Evolutionary conservation across 805 yeast species (phyloP), one percentile per base, ranked within the genome.

Genomic region (Deakozyma indianensis): DNA sequence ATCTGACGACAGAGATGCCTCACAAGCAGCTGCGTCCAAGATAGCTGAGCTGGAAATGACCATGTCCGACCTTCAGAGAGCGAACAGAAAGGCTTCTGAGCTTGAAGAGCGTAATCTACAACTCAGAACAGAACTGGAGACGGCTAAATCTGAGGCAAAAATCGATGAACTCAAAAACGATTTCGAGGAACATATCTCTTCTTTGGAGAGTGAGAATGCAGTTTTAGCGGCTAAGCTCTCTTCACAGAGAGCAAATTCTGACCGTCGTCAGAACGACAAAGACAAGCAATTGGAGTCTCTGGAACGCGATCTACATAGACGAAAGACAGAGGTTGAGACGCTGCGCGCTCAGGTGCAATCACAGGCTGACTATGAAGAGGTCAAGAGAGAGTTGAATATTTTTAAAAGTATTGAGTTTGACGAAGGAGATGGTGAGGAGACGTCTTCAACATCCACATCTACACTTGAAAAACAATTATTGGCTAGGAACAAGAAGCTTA

Each of bases 51-150:
- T 80, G 25, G 85, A 80, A 47, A 65, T 82, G 32, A 68, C 83
- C n/a, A 71, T 79, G 1, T 73, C 84, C 48, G 96, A 88, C 53
- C 73, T 82, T 3, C 92, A 83, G 55, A 61, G 76, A 23, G 73
- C 83, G 41, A 83, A 83, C 53, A 64, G 75, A 45, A 71, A 92
- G 47, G 73, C 78, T 1, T 58, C 75, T 43, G 86, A 81, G 54
- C 70, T 87, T 45, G 94, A 86, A 58, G 74, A 74, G 50, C 70
- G 95, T 48, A 88, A 86, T 55, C 83, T 83, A 55, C 79, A 80
- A 43, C 66, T 87, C 45, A 73, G 85, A 48, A 68, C 77, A 16
- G 82, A 82, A 46, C 60, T 87, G 44, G 74, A 81, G 38, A 74
- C 74, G 32, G 47, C 53, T 15, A 60, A 55, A 44, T 49, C 56